These are phyloP conservation scores for Coemansia sp. DNA, from an alignment of 192 early-diverging fungal genomes.

Conservation along the genomic window DNA sequence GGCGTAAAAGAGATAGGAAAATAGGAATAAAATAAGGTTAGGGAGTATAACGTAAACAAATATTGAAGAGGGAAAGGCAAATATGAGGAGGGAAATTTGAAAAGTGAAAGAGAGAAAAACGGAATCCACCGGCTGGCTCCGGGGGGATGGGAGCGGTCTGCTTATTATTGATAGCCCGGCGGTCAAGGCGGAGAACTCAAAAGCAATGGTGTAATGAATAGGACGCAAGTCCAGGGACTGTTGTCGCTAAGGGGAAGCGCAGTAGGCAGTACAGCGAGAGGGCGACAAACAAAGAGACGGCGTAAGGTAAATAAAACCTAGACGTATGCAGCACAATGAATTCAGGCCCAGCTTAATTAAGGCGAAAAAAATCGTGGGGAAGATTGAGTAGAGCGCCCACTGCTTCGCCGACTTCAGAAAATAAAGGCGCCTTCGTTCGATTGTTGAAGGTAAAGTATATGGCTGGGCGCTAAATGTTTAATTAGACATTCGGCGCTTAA, in stretches of 20 bases:
- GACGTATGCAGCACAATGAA: neutral
- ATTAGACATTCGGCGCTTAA: conserved; percentile 4
- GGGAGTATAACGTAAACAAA: neutral
- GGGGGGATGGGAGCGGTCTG: neutral
- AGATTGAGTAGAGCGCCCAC: neutral
- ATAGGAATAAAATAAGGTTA: neutral
- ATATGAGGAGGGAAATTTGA: neutral
- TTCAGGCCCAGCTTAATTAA: neutral
- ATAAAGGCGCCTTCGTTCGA: neutral
- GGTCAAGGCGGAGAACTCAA: neutral
- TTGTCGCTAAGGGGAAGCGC: conserved; percentile 2
- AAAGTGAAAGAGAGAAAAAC: neutral
- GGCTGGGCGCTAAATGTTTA: conserved; percentile 1
- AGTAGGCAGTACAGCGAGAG: neutral
- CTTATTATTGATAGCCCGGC: conserved; percentile 4
- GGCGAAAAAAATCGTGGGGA: neutral
- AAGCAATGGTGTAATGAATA: neutral
- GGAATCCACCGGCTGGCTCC: conserved; percentile 7
- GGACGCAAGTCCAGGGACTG: neutral
- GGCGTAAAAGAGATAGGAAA: neutral
- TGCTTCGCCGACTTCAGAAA: neutral
- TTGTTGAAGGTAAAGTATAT: neutral
- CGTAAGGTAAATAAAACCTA: neutral
- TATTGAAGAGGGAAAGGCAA: neutral
- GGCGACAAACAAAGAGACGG: neutral